Base-by-base conservation (phyloP, 2,329 filamentous ascomycete genomes). In the Fusarium sp. region DNA sequence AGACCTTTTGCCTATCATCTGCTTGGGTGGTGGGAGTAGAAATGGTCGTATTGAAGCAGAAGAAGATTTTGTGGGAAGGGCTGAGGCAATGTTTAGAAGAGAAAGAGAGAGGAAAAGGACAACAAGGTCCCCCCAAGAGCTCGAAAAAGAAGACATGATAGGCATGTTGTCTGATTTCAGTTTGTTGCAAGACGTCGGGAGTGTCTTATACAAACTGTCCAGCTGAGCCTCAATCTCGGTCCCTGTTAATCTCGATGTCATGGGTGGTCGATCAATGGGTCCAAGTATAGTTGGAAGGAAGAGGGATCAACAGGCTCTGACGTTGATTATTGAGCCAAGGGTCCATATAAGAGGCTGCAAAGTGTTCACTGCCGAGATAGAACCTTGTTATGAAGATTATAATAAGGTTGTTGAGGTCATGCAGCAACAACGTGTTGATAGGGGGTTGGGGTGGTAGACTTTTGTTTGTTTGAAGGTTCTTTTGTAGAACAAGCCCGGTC, bases 201-300 rank as follows among this genome's bases (percentile, higher is more conserved):
- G 14, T 27, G 65, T 42, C 41, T 47, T 27, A 55, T 70, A 68
- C 68, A 68, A 63, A 41, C 43, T 40, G 50, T 64, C n/a, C 23
- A 48, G 20, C 46, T 65, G 59, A 70, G 67, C 68, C 68, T 71
- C 68, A 71, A 68, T 68, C 46, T 45, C n/a, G 63, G 68, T 68
- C 54, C 42, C 55, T 60, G 68, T 50, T 40, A 65, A 70, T 71
- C 68, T 50, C 55, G 55, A 71, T 70, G 68, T 71, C 68, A 71
- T 70, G 18, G 46, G 53, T 32, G 51, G 68, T 57, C 59, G 68
- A 71, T 70, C 68, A 65, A 51, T 70, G 63, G 68, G 64, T 51
- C 59, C 34, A 23, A 13, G 27, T 53, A 51, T 46, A 58, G 57
- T 43, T 67, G 34, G 34, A 47, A 53, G 28, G 48, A 34, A 45